Evolutionary conservation across 2,329 filamentous ascomycete genomes (phyloP).

Genomic region (Fusarium chuoi): DNA sequence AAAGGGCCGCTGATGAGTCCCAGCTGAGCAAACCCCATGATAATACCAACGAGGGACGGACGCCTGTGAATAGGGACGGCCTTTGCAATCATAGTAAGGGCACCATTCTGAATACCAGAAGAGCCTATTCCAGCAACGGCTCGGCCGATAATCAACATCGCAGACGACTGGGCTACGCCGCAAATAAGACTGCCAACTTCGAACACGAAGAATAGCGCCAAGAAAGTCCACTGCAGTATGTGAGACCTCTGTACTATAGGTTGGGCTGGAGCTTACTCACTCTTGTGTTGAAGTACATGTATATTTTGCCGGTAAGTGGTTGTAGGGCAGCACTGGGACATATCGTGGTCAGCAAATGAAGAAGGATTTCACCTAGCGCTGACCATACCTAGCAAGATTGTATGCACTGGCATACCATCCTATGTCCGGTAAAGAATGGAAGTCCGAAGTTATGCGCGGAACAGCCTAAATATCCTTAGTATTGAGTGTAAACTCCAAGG

Average conservation of each 20-base stretch:
- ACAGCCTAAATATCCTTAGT: slow-evolving; percentile 50
- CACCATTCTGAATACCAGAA: slow-evolving; percentile 55
- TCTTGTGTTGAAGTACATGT: slow-evolving; percentile 49
- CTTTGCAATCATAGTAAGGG: slow-evolving; percentile 48
- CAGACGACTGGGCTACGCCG: slow-evolving; percentile 55
- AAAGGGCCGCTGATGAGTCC: slow-evolving; percentile 60
- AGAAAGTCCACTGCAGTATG: slow-evolving; percentile 41
- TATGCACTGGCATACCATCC: slow-evolving; percentile 67
- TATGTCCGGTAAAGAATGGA: slow-evolving; percentile 62
- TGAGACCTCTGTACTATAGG: slow-evolving; percentile 39
- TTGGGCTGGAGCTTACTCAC: slow-evolving; percentile 45
- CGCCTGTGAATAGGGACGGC: slow-evolving; percentile 44
- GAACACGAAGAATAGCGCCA: slow-evolving; percentile 47
- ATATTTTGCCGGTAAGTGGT: slow-evolving; percentile 63
- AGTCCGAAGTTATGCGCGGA: slow-evolving; percentile 61
- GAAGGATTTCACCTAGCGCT: neutral
- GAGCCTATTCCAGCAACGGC: slow-evolving; percentile 60
- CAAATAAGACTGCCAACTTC: slow-evolving; percentile 59
- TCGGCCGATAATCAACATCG: slow-evolving; percentile 61
- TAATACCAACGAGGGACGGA: slow-evolving; percentile 43
- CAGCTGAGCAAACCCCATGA: slow-evolving; percentile 52
- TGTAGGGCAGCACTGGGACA: slow-evolving; percentile 58
- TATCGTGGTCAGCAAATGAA: slow-evolving; percentile 42
- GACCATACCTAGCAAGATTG: slow-evolving; percentile 55
- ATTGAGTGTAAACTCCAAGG: neutral